Base-by-base conservation (phyloP, 495 filamentous ascomycete genomes). In the Hypoxylon fuscum region DNA sequence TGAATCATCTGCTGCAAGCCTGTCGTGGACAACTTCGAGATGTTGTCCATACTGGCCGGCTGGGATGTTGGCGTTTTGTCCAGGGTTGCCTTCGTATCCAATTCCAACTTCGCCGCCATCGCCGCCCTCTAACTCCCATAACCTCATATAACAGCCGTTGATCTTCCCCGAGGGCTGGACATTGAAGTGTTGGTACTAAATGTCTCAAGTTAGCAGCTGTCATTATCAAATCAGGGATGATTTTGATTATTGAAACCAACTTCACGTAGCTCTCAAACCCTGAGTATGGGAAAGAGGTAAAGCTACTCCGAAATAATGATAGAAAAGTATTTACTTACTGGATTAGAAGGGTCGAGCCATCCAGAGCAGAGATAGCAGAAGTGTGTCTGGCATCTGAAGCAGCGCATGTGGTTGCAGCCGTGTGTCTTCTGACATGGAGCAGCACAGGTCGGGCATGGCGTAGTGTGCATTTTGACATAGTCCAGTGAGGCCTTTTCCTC, bases 331-430 rank as follows among this genome's bases (percentile, higher is more conserved):
- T 46, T 48, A 66, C 62, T 60, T 29, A 66, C 62, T 1, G 95
- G 94, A 59, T 97, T 93, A 14, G 72, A 77, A 2, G 88, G 83
- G 15, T 85, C 77, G n/a, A 98, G 81, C 89, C 92, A 98, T 10
- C 85, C 81, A 0, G 89, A 89, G 72, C 95, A 98, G 5, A 98
- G 87, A 68, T 98, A 98, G 74, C 95, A 98, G 68, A 97, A 98
- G 72, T 98, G 95, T 1, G 91, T 88, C 38, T 85, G 79, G 77
- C 95, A 98, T 52, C 89, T 87, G 73, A 89, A 92, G 72, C 95
- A 98, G 12, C 87, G 88, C 95, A 98, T 98, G 70, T 98, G 95
- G 73, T 98, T 98, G 85, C 95, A 98, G 27, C 95, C 95, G 66
- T 91, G 86, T 10, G 87, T 90, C 76, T 98, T 98, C 66, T 97